phyloP scores from a whole-genome alignment of 176 grass and related monocot genomes.

The Aegilops bicornis region DNA sequence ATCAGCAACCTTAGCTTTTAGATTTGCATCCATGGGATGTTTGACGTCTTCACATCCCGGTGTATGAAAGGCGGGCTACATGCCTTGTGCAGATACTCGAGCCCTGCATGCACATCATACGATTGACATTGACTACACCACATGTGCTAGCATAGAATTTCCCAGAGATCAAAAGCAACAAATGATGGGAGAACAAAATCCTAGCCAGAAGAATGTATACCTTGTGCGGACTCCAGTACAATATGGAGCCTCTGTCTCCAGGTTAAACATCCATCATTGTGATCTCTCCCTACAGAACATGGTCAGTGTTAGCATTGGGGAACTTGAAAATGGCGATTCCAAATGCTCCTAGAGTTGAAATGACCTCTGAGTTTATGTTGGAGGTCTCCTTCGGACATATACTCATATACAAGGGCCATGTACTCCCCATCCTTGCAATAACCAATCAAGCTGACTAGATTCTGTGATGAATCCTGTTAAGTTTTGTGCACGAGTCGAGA shows the following conservation, averaged over 20 bases:
- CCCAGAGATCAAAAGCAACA: neutral
- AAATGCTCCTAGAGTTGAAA: neutral
- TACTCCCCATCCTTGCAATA: constrained; percentile 66
- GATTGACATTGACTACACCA: neutral
- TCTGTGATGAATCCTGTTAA: constrained; percentile 72
- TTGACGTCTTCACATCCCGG: constrained; percentile 59
- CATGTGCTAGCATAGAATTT: neutral
- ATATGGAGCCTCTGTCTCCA: constrained; percentile 55
- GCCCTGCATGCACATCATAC: constrained; percentile 26
- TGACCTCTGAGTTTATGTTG: constrained; percentile 53
- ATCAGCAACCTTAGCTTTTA: constrained; percentile 74
- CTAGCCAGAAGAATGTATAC: neutral
- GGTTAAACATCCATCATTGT: constrained; percentile 4
- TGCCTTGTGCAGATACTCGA: constrained; percentile 62
- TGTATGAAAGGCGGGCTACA: constrained; percentile 55
- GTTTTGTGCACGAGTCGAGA: constrained; percentile 47
- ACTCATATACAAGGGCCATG: constrained; percentile 69
- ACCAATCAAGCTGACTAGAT: constrained; percentile 60
- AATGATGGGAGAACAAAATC: neutral
- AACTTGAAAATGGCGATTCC: neutral
- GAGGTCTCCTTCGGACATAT: constrained; percentile 70
- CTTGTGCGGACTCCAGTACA: constrained; percentile 55
- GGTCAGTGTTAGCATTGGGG: neutral
- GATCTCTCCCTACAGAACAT: constrained; percentile 25
- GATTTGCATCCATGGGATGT: constrained; percentile 56